Conservation (phyloP, 2,329 filamentous ascomycete genomes). For the Metarhizium robertsii region DNA sequence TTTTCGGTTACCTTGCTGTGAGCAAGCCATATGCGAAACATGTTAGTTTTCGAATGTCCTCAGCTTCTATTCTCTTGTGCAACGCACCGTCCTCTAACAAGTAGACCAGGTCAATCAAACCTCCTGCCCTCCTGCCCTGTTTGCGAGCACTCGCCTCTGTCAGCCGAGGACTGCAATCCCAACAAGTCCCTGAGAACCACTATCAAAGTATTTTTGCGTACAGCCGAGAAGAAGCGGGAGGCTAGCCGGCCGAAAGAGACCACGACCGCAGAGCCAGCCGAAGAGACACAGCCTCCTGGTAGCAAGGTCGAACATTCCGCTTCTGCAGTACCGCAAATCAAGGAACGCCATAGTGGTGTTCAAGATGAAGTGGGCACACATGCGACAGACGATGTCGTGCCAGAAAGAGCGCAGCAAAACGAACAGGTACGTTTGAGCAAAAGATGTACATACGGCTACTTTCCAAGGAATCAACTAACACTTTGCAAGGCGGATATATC, state of each 20-base stretch:
- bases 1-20: slow-evolving; percentile 87
- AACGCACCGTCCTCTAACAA: neutral
- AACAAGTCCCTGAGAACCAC: slow-evolving; percentile 90
- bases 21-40: slow-evolving; percentile 83
- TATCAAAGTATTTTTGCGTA: slow-evolving; percentile 82
- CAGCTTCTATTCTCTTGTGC: neutral
- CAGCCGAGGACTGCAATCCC: slow-evolving; percentile 74
- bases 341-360: neutral
- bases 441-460: neutral
- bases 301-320: neutral
- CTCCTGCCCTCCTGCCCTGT: slow-evolving; percentile 77
- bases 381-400: neutral
- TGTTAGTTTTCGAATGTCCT: slow-evolving; percentile 42
- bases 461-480: neutral
- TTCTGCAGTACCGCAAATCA: neutral
- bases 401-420: neutral
- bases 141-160: slow-evolving; percentile 85
- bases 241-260: slow-evolving; percentile 45
- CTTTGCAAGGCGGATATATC: neutral
- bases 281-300: slow-evolving; percentile 23
- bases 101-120: slow-evolving; percentile 56
- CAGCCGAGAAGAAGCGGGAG: slow-evolving; percentile 82
- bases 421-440: slow-evolving; percentile 1
- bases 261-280: slow-evolving; percentile 33
- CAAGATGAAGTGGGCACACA: neutral